phyloP scores from a whole-genome alignment of 2,329 filamentous ascomycete species.

The Stromatinia cepivora region DNA sequence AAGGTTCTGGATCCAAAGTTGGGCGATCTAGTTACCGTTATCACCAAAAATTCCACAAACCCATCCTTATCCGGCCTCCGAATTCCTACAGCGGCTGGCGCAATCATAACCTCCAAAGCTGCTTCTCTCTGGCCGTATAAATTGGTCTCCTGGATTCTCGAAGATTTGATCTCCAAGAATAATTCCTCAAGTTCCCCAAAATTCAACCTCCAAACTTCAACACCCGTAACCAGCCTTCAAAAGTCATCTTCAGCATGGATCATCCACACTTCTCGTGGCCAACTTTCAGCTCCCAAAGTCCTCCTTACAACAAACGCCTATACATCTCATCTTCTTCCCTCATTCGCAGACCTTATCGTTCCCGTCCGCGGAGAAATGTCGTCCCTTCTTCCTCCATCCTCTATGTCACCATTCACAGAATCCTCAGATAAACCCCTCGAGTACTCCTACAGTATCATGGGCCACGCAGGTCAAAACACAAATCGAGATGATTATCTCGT shows the following conservation, averaged over 20 bases:
- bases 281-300: conserved; percentile 60
- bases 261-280: conserved; percentile 68
- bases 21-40: conserved; percentile 44
- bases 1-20: conserved; percentile 56
- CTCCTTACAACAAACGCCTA: conserved; percentile 84
- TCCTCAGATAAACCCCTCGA: conserved; percentile 25
- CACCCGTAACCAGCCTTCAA: conserved; percentile 58
- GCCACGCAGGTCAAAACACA: conserved; percentile 45
- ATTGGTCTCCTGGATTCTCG: conserved; percentile 70
- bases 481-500: conserved; percentile 71
- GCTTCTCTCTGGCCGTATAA: conserved; percentile 83
- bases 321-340: conserved; percentile 71
- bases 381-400: conserved; percentile 58
- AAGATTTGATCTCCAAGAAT: conserved; percentile 41
- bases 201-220: conserved; percentile 76
- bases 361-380: conserved; percentile 75
- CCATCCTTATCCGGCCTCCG: conserved; percentile 52
- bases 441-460: conserved; percentile 59
- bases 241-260: conserved; percentile 50
- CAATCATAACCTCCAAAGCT: conserved; percentile 63
- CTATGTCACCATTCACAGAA: conserved; percentile 32
- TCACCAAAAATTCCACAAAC: conserved; percentile 38
- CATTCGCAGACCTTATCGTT: conserved; percentile 69
- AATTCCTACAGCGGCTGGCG: conserved; percentile 59
- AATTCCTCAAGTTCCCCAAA: conserved; percentile 32